Base-by-base conservation (phyloP, 2,329 filamentous ascomycete species). In the Davidsoniella australis region DNA sequence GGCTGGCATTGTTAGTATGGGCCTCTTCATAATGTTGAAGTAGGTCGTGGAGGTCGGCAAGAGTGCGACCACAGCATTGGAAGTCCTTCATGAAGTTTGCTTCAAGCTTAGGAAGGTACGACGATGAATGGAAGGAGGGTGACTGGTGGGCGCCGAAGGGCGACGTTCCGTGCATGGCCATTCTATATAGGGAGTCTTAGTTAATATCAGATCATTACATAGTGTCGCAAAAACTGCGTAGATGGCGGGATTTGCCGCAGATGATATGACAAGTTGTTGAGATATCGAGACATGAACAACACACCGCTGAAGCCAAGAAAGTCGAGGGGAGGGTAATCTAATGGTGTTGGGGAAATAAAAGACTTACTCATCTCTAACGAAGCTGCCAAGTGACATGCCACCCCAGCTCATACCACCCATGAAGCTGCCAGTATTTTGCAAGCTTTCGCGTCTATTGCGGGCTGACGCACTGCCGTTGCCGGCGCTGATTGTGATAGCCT, bases 11-110 rank as follows among this genome's bases (percentile, higher is more conserved):
- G 55, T 84, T 79, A 14, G 87, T 89, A 64, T 98, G 91, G 49
- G 82, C 78, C 66, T 95, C 89, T 65, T 98, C 91, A 62, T 95
- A 98, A 64, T 98, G 91, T 61, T 94, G 87, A 43, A 98, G 71
- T 43, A 98, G 72, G 61, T 96, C 91, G 66, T 98, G 91, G 57
- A 98, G 75, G 46, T 88, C 93, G 20, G 88, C 83, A 56, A 95
- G 74, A 29, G 82, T 89, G 58, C 85, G 76, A 59, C 87, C 87
- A 66, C 91, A 98, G 68, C 91, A 98, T 47, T 82, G 82, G 66
- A 96, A 96, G 67, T 96, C 88, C 64, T 82, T 82, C 85, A 96
- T 93, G 64, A 95, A 98, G 61, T 89, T 91, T 54, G 89, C 89
- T 65, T 98, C 91, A 61, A 95, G 78, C 64, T 94, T 95, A 8